Base-by-base conservation (phyloP, 306 rosid species). In the Astragalus membranaceus region DNA sequence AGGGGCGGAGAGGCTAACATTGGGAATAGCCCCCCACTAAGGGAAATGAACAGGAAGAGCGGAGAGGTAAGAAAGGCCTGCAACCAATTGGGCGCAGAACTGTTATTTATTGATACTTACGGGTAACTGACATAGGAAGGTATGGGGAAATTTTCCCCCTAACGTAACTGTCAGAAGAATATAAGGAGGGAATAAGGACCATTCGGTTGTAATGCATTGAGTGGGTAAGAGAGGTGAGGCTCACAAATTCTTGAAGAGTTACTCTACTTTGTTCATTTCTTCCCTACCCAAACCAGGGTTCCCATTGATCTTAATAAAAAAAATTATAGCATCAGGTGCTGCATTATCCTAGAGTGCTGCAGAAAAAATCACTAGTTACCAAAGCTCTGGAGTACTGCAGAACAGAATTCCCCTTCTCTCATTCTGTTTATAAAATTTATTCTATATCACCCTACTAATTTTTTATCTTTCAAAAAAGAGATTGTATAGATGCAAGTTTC, bases 401-500 rank as follows among this genome's bases (percentile, higher is more conserved):
- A n/a, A n/a, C n/a, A n/a, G 59, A 65, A 44, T 32, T n/a, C 37
- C 72, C 72, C 49, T 74, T 49, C 52, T 61, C 32, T 50, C 33
- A 5, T 49, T 52, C 33, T 51, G 55, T 57, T 30, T 8, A 8
- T 3, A 10, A 58, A 11, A 33, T 11, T 16, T 43, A n/a, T n/a
- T n/a, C n/a, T n/a, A n/a, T n/a, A n/a, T 5, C 10, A 20, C 69
- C 20, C n/a, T 6, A 10, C 9, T 8, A 4, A 4, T 35, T 16
- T 16, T 5, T 5, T 48, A n/a, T 46, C 4, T 8, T 52, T 52
- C 3, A 9, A 52, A 72, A 72, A 17, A 8, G 58, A 35, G 5
- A 36, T 47, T 35, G 10, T 36, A 37, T 36, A 23, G 20, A 14
- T 47, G 69, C 69, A 50, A 60, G 49, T 20, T 20, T 20, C 23